Evolutionary conservation across 2,329 filamentous ascomycete genomes (phyloP).

Genomic region (Ophiostoma piceae): DNA sequence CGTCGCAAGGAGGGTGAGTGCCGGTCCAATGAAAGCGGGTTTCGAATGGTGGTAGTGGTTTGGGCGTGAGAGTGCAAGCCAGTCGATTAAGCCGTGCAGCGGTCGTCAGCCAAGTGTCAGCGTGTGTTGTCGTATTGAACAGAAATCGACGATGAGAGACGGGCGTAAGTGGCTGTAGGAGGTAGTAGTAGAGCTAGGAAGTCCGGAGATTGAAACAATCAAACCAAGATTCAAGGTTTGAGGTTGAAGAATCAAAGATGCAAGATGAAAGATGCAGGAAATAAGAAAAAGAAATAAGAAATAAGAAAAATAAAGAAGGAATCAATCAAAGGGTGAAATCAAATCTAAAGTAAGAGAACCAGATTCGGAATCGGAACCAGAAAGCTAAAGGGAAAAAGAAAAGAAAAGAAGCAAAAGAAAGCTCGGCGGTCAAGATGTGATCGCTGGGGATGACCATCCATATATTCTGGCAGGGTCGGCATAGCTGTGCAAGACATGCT

Average conservation of each 20-base stretch:
- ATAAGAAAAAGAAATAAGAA: background rate
- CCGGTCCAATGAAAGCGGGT: conserved; percentile 14
- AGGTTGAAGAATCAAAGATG: background rate
- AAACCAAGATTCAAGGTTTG: background rate
- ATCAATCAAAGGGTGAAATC: background rate
- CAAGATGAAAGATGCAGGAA: background rate
- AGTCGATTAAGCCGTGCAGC: conserved; percentile 8
- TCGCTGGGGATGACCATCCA: conserved; percentile 14
- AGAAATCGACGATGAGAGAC: background rate
- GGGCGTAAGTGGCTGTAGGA: background rate
- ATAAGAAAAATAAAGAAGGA: background rate
- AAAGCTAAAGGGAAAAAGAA: background rate
- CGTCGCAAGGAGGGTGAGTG: conserved; percentile 15
- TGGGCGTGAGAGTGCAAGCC: conserved; percentile 4
- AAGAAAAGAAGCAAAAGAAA: background rate
- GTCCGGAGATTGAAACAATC: background rate
- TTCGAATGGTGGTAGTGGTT: conserved; percentile 1
- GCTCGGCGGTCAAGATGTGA: conserved; percentile 14
- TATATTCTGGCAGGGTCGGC: conserved; percentile 14
- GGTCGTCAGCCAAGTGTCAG: background rate
- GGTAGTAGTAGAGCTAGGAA: background rate
- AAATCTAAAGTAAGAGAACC: background rate
- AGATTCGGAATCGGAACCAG: background rate
- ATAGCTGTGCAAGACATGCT: conserved; percentile 13
- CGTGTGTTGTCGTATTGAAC: conserved; percentile 2